Evolutionary conservation across 2,329 filamentous ascomycete genomes (phyloP), one percentile per base, ranked within the genome.

Genomic region (Magnaporthiopsis rhizophila): DNA sequence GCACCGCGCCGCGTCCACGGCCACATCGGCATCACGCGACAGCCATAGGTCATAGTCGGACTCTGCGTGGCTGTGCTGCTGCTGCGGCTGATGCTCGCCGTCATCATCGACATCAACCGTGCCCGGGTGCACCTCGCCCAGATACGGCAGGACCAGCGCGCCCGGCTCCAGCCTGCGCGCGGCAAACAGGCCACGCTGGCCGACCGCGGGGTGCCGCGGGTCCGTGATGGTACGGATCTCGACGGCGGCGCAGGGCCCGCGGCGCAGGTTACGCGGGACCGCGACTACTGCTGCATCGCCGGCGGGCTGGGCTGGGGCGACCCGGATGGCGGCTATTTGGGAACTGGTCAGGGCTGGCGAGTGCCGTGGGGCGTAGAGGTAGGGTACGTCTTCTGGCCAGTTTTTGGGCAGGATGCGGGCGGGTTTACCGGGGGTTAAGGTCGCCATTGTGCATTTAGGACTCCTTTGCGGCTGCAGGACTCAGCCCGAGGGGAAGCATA

Each of bases 11-110:
- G 86, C 87, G 69, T 89, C 87, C 4, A 89, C 82, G 3, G 86
- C 86, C 1, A 87, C 75, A 21, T 80, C 81, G 0, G 74, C 78
- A 26, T 82, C 84, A 26, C 80, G 77, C 73, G 86, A 84, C 26
- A 89, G 76, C 79, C 84, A 87, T 32, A 89, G 76, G 71, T 89
- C 87, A 70, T 89, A 89, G 74, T 89, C 83, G 8, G 81, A 84
- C 18, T 70, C 65, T n/a, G 76, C 75, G 66, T 83, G 76, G 45
- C 67, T 66, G 61, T 67, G 66, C 34, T 36, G 38, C 64, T 62
- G 34, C 34, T 36, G 34, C 12, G 6, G 34, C 34, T 12, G 34
- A 5, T 36, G 38, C 64, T 62, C 12, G 45, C 63, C 9, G 11
- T 26, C 18, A 57, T 26, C 28, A 7, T 34, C 2, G 34, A 2